Base-by-base conservation (phyloP, 495 filamentous ascomycete species). In the Hyaloscypha hepaticicola region DNA sequence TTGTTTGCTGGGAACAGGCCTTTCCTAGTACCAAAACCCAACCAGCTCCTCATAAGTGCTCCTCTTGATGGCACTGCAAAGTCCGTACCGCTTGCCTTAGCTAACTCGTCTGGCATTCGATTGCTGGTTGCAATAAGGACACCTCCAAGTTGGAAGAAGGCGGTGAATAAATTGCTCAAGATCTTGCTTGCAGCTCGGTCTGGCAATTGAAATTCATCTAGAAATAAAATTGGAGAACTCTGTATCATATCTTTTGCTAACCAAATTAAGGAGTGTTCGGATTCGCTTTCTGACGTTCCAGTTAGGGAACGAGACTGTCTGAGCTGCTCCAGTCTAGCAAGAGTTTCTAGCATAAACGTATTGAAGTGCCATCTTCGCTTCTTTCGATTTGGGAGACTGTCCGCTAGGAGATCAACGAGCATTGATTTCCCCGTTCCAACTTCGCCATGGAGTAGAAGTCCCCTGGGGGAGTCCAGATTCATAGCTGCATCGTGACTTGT, bases 311-410 rank as follows among this genome's bases (percentile, higher is more conserved):
- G 83, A 38, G 34, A 55, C 26, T 61, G 28, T 33, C 85, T 77
- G 26, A 87, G 78, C 33, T 76, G 70, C 66, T 91, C 89, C 4
- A 91, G 73, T 34, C 78, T 80, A 3, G 87, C 85, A 28, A 90
- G 74, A 1, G 80, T 85, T 61, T 90, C 82, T 9, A 91, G 73
- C 87, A 91, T 91, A 66, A 91, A 91, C 0, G 85, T 89, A 71
- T 89, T 88, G 74, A 89, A 91, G 71, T 91, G 87, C 84, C 85
- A 90, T 61, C 88, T 75, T 59, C 80, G 78, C 74, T 92, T 91
- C 68, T 83, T 83, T 19, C 76, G 73, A 19, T 81, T 89, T 4
- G 89, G 89, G 6, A 91, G 73, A 55, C 84, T 85, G 56, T 89
- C 85, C 19, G 85, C 85, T 29, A 92, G 83, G 11, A 91, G 75